phyloP scores from a whole-genome alignment of 192 early-diverging fungal species.

The Gigaspora rosea region DNA sequence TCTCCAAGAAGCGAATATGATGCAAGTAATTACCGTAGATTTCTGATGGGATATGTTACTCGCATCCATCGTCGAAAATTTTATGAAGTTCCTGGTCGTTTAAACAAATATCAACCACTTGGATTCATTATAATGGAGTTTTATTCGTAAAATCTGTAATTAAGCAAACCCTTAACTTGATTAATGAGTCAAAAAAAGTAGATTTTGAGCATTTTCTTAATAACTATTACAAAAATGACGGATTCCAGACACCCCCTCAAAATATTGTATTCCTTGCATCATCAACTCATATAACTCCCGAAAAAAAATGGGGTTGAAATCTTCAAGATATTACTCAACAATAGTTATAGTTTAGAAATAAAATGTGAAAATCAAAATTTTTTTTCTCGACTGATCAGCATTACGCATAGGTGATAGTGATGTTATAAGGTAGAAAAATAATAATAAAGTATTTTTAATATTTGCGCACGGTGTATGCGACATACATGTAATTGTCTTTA shows the following conservation, averaged over 20 bases:
- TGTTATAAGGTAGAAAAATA: no score
- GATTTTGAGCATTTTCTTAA: background rate
- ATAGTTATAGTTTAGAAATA: no score
- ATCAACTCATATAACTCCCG: background rate
- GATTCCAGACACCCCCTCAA: background rate
- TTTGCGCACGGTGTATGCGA: no score
- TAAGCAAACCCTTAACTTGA: conserved; percentile 3
- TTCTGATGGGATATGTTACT: conserved; percentile 9
- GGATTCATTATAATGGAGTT: conserved; percentile 11
- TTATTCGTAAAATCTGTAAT: conserved; percentile 14
- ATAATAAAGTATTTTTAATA: no score
- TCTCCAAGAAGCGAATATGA: conserved; percentile 15
- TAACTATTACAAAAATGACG: background rate
- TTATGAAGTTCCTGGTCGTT: conserved; percentile 14
- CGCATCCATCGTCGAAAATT: background rate
- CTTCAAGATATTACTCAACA: background rate
- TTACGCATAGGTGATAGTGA: no score
- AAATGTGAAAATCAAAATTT: no score
- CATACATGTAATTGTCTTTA: no score
- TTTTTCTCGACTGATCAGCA: no score
- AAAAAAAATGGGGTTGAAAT: background rate
- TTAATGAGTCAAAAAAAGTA: conserved; percentile 15
- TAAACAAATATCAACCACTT: conserved; percentile 9
- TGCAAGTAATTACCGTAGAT: conserved; percentile 7
- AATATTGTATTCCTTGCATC: background rate